A percentile compares a stretch with the other conserved stretches of the same genome.
Conservation (phyloP, 306 rosid genomes). For the Dalbergia oliveri region DNA sequence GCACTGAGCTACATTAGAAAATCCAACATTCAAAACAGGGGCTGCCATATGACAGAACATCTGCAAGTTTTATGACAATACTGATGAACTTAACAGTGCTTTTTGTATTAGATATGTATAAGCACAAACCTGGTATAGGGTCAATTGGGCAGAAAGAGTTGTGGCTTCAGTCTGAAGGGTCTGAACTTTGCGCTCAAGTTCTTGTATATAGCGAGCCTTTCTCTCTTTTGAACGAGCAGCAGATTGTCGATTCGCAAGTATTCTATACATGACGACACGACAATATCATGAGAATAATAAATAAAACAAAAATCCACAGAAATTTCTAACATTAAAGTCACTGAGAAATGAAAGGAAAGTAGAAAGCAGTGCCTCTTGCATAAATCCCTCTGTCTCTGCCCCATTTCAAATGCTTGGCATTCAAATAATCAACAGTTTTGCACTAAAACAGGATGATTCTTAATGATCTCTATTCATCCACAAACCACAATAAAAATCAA, state of each 20-base stretch:
- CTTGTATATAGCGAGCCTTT: slow-evolving; percentile 89
- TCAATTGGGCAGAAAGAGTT: slow-evolving; percentile 89
- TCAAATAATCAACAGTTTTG: background rate
- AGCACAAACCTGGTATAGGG: slow-evolving; percentile 82
- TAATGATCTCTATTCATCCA: slow-evolving; percentile 19
- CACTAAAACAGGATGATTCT: slow-evolving; percentile 12
- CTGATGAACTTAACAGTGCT: background rate
- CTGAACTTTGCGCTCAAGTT: slow-evolving; percentile 94
- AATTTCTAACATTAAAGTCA: background rate
- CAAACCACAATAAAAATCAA: background rate
- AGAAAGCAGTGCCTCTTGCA: slow-evolving; percentile 13
- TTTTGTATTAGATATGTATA: slow-evolving; percentile 4
- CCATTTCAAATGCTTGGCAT: background rate
- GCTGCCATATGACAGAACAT: background rate
- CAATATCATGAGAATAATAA: slow-evolving; percentile 35
- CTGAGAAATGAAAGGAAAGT: slow-evolving; percentile 8
- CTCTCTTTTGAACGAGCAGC: slow-evolving; percentile 98
- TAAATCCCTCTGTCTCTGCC: background rate
- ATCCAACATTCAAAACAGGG: slow-evolving; percentile 22
- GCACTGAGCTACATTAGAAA: slow-evolving; percentile 5
- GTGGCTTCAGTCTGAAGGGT: slow-evolving; percentile 96
- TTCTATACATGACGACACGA: slow-evolving; percentile 55
- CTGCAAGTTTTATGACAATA: background rate
- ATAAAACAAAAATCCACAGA: slow-evolving; percentile 34
- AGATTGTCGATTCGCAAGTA: slow-evolving; percentile 92